These are phyloP conservation scores for Fomitopsis pulvina DNA, from an alignment of 768 basidiomycete genomes.

Conservation along the genomic window DNA sequence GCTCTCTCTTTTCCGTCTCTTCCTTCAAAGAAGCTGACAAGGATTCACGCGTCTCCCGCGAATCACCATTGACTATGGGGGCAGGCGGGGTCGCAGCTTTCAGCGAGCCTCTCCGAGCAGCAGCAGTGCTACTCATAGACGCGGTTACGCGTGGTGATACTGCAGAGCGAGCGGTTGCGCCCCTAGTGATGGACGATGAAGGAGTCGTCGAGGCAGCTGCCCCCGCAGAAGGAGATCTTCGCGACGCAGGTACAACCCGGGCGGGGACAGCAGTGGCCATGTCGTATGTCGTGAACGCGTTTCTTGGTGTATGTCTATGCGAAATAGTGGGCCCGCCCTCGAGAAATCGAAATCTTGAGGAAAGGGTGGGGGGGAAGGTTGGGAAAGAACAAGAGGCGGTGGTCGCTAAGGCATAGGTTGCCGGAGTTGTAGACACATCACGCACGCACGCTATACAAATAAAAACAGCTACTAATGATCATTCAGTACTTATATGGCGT, in stretches of 20 bases:
- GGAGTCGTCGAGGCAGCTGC: slow-evolving; percentile 38
- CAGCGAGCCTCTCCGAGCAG: slow-evolving; percentile 43
- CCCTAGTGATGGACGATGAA: slow-evolving; percentile 37
- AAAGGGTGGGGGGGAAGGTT: neutral
- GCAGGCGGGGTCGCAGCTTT: slow-evolving; percentile 36
- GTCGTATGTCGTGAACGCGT: slow-evolving; percentile 20
- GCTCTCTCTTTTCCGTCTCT: slow-evolving; percentile 79
- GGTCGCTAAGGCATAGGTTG: slow-evolving; percentile 3
- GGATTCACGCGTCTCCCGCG: slow-evolving; percentile 46
- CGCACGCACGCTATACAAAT: neutral
- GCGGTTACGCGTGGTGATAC: slow-evolving; percentile 50
- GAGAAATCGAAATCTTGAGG: neutral
- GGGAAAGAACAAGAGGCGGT: neutral
- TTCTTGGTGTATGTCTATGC: neutral
- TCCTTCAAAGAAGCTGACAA: slow-evolving; percentile 60
- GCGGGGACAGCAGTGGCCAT: slow-evolving; percentile 40
- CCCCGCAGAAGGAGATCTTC: slow-evolving; percentile 37
- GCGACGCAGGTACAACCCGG: slow-evolving; percentile 38
- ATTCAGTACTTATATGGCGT: too few species aligned
- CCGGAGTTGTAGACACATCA: neutral
- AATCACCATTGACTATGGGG: slow-evolving; percentile 37
- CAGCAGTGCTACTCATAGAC: slow-evolving; percentile 37
- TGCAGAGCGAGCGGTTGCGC: slow-evolving; percentile 61
- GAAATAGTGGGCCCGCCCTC: neutral
- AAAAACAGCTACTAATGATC: neutral